Percentiles rank a stretch among this genome's conserved stretches.
Evolutionary conservation across 2,329 filamentous ascomycete genomes (phyloP).

Genomic region (Fusarium mundagurra): DNA sequence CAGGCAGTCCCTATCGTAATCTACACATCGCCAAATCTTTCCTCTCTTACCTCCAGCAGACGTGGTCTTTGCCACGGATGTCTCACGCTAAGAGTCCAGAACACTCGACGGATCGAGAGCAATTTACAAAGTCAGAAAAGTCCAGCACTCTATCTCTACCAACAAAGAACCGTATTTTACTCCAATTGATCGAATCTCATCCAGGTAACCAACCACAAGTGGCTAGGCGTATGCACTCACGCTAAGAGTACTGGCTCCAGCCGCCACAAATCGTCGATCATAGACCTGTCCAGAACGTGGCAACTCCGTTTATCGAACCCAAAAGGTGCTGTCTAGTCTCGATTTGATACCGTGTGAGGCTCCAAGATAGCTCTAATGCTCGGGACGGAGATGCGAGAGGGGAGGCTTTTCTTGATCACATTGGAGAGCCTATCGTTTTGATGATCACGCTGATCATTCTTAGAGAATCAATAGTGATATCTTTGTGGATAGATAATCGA

Average conservation of each 20-base stretch:
- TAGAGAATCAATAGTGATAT: background rate
- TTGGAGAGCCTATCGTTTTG: background rate
- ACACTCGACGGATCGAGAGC: background rate
- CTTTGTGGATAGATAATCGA: background rate
- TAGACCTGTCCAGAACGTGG: background rate
- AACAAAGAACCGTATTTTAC: background rate
- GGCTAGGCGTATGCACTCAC: background rate
- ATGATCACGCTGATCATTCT: background rate
- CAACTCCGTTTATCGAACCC: background rate
- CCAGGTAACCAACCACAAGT: background rate
- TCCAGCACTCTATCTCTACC: background rate
- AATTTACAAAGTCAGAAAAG: background rate
- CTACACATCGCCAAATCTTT: background rate
- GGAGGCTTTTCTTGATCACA: background rate
- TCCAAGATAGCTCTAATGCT: background rate
- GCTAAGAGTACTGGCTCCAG: background rate
- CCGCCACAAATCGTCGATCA: background rate
- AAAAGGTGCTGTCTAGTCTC: background rate
- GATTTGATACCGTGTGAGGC: background rate
- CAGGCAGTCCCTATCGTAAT: background rate
- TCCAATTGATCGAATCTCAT: background rate
- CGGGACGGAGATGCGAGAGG: background rate
- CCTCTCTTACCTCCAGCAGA: background rate
- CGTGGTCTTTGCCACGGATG: background rate
- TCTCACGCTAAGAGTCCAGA: background rate